Percentiles rank a stretch among this genome's conserved stretches.
phyloP scores from a whole-genome alignment of 352 stramenopile species.

The Blastocystis sp. region DNA sequence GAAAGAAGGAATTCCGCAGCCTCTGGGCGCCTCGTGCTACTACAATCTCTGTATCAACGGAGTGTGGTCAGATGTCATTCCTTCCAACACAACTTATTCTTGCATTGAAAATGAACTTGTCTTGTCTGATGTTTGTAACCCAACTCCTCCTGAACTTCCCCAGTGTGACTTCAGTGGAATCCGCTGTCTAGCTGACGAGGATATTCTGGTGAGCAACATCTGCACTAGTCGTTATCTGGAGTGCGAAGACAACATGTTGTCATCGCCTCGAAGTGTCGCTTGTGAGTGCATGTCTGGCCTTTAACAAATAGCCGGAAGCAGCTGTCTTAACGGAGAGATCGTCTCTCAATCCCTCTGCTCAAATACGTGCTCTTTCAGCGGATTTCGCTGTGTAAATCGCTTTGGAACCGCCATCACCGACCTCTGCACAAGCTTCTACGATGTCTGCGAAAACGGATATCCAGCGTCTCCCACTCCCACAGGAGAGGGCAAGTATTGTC shows the following conservation, averaged over 20 bases:
- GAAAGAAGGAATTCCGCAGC: constrained; percentile 23
- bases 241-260: background rate
- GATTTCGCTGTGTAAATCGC: constrained; percentile 31
- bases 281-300: background rate
- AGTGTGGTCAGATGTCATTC: background rate
- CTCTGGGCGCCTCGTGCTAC: background rate
- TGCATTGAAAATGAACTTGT: background rate
- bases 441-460: constrained; percentile 19
- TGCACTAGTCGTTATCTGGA: constrained; percentile 42
- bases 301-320: background rate
- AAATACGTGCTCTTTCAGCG: constrained; percentile 4
- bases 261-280: background rate
- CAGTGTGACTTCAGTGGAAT: constrained; percentile 37
- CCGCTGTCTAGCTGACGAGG: constrained; percentile 42
- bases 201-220: constrained; percentile 1
- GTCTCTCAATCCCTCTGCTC: background rate
- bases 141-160: background rate
- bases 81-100: background rate
- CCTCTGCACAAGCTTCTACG: constrained; percentile 25
- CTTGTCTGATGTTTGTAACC: background rate
- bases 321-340: constrained; percentile 51
- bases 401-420: background rate
- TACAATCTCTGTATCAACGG: constrained; percentile 26
- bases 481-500: background rate
- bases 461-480: background rate